Conservation (phyloP, 805 yeast genomes). For the Yamadazyma takamatsuzukensis region DNA sequence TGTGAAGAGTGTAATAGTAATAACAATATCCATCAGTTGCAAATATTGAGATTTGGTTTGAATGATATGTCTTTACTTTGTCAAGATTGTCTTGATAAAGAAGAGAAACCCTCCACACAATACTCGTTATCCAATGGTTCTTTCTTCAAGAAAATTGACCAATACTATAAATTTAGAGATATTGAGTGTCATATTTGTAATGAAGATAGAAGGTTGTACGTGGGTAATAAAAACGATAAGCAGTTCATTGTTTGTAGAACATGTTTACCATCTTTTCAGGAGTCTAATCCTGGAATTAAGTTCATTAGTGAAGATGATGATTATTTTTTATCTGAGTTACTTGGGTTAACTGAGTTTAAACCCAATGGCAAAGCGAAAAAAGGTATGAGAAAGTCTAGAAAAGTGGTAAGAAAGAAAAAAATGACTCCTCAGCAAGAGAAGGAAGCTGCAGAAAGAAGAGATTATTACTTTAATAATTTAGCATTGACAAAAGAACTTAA, state of each 20-base stretch:
- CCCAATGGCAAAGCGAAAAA: slow-evolving; percentile 18
- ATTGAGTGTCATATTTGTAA: slow-evolving; percentile 46
- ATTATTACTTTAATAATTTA: slow-evolving; percentile 32
- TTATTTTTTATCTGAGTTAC: slow-evolving; percentile 41
- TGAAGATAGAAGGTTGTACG: slow-evolving; percentile 37
- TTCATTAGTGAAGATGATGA: slow-evolving; percentile 47
- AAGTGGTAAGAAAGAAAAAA: slow-evolving; percentile 17
- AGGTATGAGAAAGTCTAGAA: slow-evolving; percentile 30
- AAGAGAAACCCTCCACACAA: slow-evolving; percentile 45
- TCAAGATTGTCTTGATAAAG: slow-evolving; percentile 39
- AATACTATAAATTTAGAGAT: slow-evolving; percentile 49
- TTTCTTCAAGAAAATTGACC: slow-evolving; percentile 44
- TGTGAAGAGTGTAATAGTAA: slow-evolving; percentile 57
- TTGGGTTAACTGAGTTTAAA: slow-evolving; percentile 45
- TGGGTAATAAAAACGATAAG: slow-evolving; percentile 17
- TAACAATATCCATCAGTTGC: slow-evolving; percentile 48
- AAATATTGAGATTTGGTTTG: slow-evolving; percentile 50
- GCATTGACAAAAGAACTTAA: slow-evolving; percentile 29
- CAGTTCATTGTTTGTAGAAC: slow-evolving; percentile 37
- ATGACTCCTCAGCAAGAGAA: slow-evolving; percentile 9
- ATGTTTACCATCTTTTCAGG: slow-evolving; percentile 31
- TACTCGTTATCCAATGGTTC: slow-evolving; percentile 55
- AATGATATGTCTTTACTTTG: slow-evolving; percentile 53
- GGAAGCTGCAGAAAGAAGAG: slow-evolving; percentile 31
- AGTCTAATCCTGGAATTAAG: slow-evolving; percentile 3